These are phyloP conservation scores for Tephrocybe sp. DNA, from an alignment of 768 basidiomycete genomes.

Conservation along the genomic window DNA sequence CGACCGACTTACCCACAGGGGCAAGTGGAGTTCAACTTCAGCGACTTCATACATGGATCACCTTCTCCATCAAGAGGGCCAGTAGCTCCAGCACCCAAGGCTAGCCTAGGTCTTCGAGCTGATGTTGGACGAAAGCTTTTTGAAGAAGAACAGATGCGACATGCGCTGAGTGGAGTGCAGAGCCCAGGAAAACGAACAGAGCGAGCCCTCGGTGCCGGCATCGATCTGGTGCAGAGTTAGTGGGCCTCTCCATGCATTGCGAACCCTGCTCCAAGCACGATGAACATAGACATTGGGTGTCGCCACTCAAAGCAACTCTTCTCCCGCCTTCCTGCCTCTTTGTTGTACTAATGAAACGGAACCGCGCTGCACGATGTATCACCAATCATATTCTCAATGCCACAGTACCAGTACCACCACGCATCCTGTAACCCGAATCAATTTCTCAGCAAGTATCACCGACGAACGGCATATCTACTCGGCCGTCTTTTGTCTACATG, in stretches of 20 bases:
- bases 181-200: slow-evolving; percentile 27
- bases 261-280: slow-evolving; percentile 12
- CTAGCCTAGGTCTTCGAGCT: slow-evolving; percentile 51
- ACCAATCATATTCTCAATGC: slow-evolving; percentile 30
- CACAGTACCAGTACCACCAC: slow-evolving; percentile 17
- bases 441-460: slow-evolving; percentile 17
- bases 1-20: slow-evolving; percentile 35
- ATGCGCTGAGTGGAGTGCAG: slow-evolving; percentile 26
- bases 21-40: slow-evolving; percentile 55
- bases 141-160: slow-evolving; percentile 64
- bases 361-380: slow-evolving; percentile 38
- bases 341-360: slow-evolving; percentile 42
- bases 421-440: slow-evolving; percentile 16
- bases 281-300: slow-evolving; percentile 20
- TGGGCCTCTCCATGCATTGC: slow-evolving; percentile 4
- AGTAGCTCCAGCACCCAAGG: slow-evolving; percentile 30
- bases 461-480: slow-evolving; percentile 15
- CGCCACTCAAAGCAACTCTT: slow-evolving; percentile 10
- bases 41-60: slow-evolving; percentile 72
- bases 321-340: slow-evolving; percentile 20
- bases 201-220: slow-evolving; percentile 37
- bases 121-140: slow-evolving; percentile 69
- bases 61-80: slow-evolving; percentile 51
- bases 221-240: slow-evolving; percentile 44
- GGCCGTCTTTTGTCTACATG: slow-evolving; percentile 11